phyloP scores from a whole-genome alignment of 2,329 filamentous ascomycete species.

The Leptodontidium sp. region DNA sequence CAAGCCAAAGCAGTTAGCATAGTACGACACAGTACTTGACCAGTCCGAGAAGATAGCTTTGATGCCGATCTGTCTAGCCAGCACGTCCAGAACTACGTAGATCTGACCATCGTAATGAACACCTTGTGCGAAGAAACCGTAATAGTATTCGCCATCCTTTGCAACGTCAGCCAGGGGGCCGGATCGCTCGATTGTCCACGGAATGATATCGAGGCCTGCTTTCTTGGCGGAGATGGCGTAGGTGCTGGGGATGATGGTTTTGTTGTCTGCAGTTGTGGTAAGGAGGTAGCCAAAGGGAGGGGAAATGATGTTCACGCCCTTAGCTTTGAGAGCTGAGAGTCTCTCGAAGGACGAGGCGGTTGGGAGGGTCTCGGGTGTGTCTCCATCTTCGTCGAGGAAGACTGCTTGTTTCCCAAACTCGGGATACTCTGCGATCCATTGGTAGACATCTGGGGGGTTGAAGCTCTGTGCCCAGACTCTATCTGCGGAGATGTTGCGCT shows the following conservation, averaged over 20 bases:
- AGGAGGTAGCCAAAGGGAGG: conserved; percentile 34
- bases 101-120: conserved; percentile 32
- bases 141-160: conserved; percentile 31
- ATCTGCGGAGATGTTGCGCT: conserved; percentile 29
- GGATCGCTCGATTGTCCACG: conserved; percentile 36
- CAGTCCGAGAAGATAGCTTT: conserved; percentile 36
- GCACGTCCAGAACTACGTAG: conserved; percentile 33
- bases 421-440: conserved; percentile 37
- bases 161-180: conserved; percentile 27
- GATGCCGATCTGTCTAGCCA: conserved; percentile 33
- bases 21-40: conserved; percentile 32
- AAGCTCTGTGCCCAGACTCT: conserved; percentile 36
- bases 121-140: conserved; percentile 18
- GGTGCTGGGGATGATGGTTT: conserved; percentile 32
- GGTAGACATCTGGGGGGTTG: conserved; percentile 33
- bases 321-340: conserved; percentile 25
- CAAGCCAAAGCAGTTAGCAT: conserved; percentile 36
- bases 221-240: conserved; percentile 32
- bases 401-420: conserved; percentile 35
- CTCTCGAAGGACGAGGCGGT: conserved; percentile 23
- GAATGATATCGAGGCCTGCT: conserved; percentile 34
- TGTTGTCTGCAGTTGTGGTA: conserved; percentile 27
- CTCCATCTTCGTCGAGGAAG: conserved; percentile 35
- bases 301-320: conserved; percentile 35
- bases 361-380: conserved; percentile 21